Base-by-base conservation (phyloP, 768 basidiomycete species). In the Serpula lacrymans region DNA sequence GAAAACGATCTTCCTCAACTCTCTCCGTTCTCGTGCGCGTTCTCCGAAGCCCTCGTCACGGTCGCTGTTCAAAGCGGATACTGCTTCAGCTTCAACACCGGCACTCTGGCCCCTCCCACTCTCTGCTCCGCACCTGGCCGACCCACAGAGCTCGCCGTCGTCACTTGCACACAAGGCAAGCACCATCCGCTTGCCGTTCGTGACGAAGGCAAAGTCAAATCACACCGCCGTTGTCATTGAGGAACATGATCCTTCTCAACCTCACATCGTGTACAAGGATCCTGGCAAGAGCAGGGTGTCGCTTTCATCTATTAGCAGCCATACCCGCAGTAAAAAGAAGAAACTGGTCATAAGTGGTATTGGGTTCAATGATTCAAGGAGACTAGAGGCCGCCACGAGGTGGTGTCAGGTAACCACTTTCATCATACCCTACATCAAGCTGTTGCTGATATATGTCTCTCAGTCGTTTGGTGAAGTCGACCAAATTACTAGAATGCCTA, bases 391-490 rank as follows among this genome's bases (percentile, higher is more conserved):
- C 3, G 69, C 82, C 10, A 81, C 78, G 52, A 70, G 66, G 44
- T 89, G 87, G 87, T 89, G 87, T 51, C 83, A 86, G 70, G 84
- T 85, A 55, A 38, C 72, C 58, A 1, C 24, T 20, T 14, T 17
- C 22, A 35, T 22, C 10, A 12, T 11, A 16, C 4, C 28, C 10
- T 28, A 10, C 34, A 11, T 37, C 13, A 12, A 14, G 3, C 42
- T 36, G 42, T 33, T 49, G 37, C 13, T 45, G 24, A 43, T 43
- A 36, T 29, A 23, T 39, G 21, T 36, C 53, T 22, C 37, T 28
- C 43, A 86, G 84, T 77, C 70, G 48, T 89, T 89, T 60, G 87
- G 87, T 29, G 84, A 86, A 62, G 61, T 89, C 9, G 79, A 75
- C 49, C 78, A 80, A 47, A 86, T 89, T 54, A 74, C 69, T 26